Conservation (phyloP, 352 stramenopile species). For the Phytophthora multivora region DNA sequence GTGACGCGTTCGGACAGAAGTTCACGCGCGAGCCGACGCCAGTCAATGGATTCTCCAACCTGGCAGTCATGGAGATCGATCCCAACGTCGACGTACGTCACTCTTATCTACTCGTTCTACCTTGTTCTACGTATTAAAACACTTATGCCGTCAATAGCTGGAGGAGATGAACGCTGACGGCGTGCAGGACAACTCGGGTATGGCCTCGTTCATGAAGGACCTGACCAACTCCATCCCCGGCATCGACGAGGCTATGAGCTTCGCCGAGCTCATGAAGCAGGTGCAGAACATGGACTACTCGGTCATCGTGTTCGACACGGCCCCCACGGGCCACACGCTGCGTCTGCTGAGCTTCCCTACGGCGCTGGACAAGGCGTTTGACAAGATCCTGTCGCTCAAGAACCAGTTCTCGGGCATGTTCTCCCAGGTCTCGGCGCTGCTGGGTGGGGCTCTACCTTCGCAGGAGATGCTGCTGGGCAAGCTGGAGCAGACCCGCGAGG, state of each 20-base stretch:
- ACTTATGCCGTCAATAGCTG: constrained; percentile 40
- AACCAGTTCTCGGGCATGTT: constrained; percentile 91
- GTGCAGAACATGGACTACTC: constrained; percentile 98
- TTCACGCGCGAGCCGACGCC: constrained; percentile 97
- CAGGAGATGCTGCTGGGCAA: constrained; percentile 96
- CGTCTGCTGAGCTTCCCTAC: constrained; percentile 97
- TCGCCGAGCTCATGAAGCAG: constrained; percentile 99
- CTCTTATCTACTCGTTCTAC: constrained; percentile 1
- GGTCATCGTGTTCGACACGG: constrained; percentile 98
- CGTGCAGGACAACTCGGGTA: constrained; percentile 87
- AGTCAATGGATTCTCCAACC: constrained; percentile 98
- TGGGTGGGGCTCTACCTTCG: constrained; percentile 76
- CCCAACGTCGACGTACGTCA: constrained; percentile 80
- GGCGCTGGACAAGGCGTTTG: constrained; percentile 98
- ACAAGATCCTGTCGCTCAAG: constrained; percentile 98
- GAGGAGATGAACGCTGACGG: constrained; percentile 85
- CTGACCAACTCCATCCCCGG: constrained; percentile 98
- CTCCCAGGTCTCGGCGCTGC: constrained; percentile 78
- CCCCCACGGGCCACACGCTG: constrained; percentile 97
- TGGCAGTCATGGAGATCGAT: constrained; percentile 99
- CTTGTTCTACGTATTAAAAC: constrained; percentile 11
- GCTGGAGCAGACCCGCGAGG: constrained; percentile 94
- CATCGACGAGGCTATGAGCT: constrained; percentile 99
- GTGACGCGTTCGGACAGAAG: constrained; percentile 99
- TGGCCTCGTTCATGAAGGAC: constrained; percentile 96